phyloP scores from a whole-genome alignment of 768 basidiomycete genomes.

The Daedaleopsis sinensis region DNA sequence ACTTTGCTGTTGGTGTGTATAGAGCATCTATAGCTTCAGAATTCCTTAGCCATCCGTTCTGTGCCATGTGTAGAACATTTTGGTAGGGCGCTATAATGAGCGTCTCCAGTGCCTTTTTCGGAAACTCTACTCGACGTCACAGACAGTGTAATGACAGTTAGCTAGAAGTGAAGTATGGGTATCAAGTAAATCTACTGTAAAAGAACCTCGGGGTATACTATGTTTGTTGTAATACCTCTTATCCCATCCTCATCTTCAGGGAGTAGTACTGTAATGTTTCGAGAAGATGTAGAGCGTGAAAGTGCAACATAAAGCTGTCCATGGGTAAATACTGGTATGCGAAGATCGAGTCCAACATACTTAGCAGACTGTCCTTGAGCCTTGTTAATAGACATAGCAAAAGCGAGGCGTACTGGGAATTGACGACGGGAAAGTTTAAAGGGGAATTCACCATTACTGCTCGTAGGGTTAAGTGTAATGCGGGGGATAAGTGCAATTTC shows the following conservation, averaged over 20 bases:
- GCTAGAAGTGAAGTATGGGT: too few relatives aligned
- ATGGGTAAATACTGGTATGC: conserved; percentile 42
- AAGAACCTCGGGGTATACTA: conserved; percentile 8
- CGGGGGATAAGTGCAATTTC: conserved; percentile 35
- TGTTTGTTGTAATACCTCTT: conserved; percentile 1
- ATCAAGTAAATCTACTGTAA: too few relatives aligned
- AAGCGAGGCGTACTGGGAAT: conserved; percentile 47
- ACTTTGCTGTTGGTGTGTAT: too few relatives aligned
- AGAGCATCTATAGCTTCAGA: too few relatives aligned
- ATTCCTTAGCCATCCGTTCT: too few relatives aligned
- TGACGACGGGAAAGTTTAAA: conserved; percentile 38
- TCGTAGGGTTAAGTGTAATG: conserved; percentile 32
- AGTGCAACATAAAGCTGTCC: conserved; percentile 50
- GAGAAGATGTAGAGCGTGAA: conserved; percentile 37
- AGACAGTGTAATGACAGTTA: too few relatives aligned
- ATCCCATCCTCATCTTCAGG: not conserved
- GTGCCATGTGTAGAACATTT: too few relatives aligned
- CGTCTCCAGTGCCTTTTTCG: too few relatives aligned
- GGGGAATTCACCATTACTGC: conserved; percentile 28
- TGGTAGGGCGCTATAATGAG: too few relatives aligned
- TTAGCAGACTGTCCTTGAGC: conserved; percentile 50
- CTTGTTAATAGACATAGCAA: conserved; percentile 35
- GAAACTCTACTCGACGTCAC: too few relatives aligned
- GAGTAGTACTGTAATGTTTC: conserved; percentile 33
- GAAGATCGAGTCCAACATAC: conserved; percentile 44